A percentile compares a stretch with the other conserved stretches of the same genome.
Evolutionary conservation across 2,329 filamentous ascomycete species (phyloP).

Genomic region (Beauveria scarabaeidicola): DNA sequence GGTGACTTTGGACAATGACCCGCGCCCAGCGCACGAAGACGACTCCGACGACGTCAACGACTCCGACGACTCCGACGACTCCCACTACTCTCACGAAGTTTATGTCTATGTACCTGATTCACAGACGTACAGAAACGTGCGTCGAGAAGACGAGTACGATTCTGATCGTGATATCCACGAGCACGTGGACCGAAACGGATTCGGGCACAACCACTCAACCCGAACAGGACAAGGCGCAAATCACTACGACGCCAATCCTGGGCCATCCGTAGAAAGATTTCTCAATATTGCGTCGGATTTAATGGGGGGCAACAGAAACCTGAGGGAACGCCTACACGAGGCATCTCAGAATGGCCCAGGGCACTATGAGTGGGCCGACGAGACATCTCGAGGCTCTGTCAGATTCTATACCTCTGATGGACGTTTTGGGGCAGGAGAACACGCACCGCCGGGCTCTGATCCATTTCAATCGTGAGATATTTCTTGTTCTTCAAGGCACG

Average conservation of each 20-base stretch:
- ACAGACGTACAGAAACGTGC: constrained; percentile 12
- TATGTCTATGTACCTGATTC: too few relatives aligned
- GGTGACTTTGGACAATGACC: constrained; percentile 53
- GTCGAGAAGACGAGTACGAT: constrained; percentile 27
- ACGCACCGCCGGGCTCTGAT: constrained; percentile 21
- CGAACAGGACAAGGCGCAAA: constrained; percentile 18
- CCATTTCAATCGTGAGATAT: constrained; percentile 41
- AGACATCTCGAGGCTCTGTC: constrained; percentile 37
- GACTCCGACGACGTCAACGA: constrained; percentile 15
- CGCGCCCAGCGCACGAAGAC: constrained; percentile 34
- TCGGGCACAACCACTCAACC: constrained; percentile 31
- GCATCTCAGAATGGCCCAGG: background rate
- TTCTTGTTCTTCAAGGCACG: background rate
- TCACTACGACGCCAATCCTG: constrained; percentile 26
- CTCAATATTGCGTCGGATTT: constrained; percentile 35
- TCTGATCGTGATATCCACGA: constrained; percentile 54
- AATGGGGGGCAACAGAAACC: background rate
- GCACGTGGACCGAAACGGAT: constrained; percentile 34
- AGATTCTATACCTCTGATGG: constrained; percentile 37
- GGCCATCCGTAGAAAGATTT: constrained; percentile 34
- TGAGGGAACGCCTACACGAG: background rate
- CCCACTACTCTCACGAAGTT: too few relatives aligned
- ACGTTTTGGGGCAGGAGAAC: constrained; percentile 5
- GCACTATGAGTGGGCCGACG: constrained; percentile 29
- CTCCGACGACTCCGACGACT: background rate